Percentiles rank a stretch among this genome's conserved stretches.
Evolutionary conservation across 2,329 filamentous ascomycete genomes (phyloP).

Genomic region (Camillea tinctor): DNA sequence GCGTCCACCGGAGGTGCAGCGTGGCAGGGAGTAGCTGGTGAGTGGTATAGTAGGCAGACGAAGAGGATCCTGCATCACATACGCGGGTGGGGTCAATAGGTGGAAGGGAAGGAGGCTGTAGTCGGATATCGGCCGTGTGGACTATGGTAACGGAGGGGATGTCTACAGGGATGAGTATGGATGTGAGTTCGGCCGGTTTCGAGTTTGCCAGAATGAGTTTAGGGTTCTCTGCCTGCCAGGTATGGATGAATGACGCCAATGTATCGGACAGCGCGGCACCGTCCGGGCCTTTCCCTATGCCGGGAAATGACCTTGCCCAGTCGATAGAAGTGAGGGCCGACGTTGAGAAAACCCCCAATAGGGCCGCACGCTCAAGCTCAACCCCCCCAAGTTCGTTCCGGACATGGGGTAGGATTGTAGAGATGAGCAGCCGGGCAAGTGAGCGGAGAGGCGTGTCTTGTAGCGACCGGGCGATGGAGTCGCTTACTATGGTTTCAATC

Average conservation of each 20-base stretch:
- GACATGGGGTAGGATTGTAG: conserved; percentile 44
- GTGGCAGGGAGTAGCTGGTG: conserved; percentile 66
- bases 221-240: conserved; percentile 38
- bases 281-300: conserved; percentile 43
- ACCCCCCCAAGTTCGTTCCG: conserved; percentile 44
- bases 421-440: conserved; percentile 47
- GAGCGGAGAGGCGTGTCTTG: conserved; percentile 40
- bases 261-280: conserved; percentile 33
- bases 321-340: conserved; percentile 43
- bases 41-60: conserved; percentile 46
- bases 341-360: conserved; percentile 53
- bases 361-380: conserved; percentile 56
- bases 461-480: conserved; percentile 42
- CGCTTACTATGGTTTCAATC: conserved; percentile 52
- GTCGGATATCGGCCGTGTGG: conserved; percentile 70
- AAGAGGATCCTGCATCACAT: conserved; percentile 20
- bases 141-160: conserved; percentile 81
- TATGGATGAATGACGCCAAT: conserved; percentile 35
- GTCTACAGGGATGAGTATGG: conserved; percentile 85
- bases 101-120: conserved; percentile 37
- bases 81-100: conserved; percentile 31
- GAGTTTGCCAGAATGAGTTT: conserved; percentile 31
- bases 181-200: conserved; percentile 46
- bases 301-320: conserved; percentile 51
- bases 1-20: conserved; percentile 62